Evolutionary conservation across 768 basidiomycete species (phyloP), one percentile per base, ranked within the genome.

Genomic region (Podaxis sp.): DNA sequence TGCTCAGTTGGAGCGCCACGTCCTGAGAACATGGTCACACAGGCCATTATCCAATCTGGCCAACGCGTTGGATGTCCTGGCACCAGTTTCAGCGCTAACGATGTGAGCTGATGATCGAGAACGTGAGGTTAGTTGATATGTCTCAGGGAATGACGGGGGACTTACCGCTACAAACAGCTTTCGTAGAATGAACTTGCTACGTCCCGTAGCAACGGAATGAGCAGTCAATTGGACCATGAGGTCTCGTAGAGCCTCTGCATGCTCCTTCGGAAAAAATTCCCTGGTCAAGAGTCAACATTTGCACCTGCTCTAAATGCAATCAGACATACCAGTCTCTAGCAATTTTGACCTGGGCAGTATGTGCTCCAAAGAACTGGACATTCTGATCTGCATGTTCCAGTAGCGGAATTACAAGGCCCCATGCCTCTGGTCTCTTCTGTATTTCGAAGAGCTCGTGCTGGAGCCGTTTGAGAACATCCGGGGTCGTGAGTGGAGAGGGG

Each of bases 331-430:
- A 96, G 72, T 96, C 95, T 65, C 95, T 79, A 13, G 90, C 87
- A 65, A 96, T 93, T 82, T 98, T 98, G 64, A 96, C 91, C 70
- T 96, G 93, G 2, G 90, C 85, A 0, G 93, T 97, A 68, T 97
- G 95, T 4, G 95, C 94, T 2, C 94, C 94, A 69, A 94, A 96
- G 81, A 96, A 98, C 72, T 95, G 91, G 9, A 96, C 92, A 69
- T 93, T 93, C 57, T 82, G 81, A 73, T 96, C 90, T 29, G 79
- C 75, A 68, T 89, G 80, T 13, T 86, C 80, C 25, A 94, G 75
- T 65, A 95, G 82, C 0, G 93, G 92, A 38, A 91, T 80, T 19
- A 94, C 85, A 52, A 95, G 76, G 8, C 91, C 92, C 93, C 92
- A 95, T 2, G 91, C 91, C 67, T 91, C 90, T 15, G 83, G 86